Percentiles rank a stretch among this genome's conserved stretches.
These are phyloP conservation scores for Gamarada debralockiae DNA, from an alignment of 495 filamentous ascomycete genomes.

Conservation along the genomic window DNA sequence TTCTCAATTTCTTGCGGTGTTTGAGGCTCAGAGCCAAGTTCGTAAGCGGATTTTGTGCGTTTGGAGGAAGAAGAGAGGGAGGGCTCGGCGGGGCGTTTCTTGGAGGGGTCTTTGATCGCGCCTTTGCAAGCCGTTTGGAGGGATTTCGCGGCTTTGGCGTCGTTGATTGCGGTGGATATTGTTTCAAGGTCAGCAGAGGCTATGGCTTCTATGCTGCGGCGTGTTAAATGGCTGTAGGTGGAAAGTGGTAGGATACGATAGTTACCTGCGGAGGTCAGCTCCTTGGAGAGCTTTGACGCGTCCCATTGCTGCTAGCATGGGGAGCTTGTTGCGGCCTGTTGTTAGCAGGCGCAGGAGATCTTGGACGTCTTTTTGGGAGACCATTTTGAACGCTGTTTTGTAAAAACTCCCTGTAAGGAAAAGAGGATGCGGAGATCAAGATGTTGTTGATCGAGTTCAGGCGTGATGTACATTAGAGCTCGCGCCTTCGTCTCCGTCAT, in stretches of 20 bases:
- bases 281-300: conserved; percentile 65
- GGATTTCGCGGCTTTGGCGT: conserved; percentile 67
- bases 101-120: conserved; percentile 36
- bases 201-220: conserved; percentile 53
- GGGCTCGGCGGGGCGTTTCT: conserved; percentile 30
- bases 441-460: background rate
- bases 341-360: conserved; percentile 74
- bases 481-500: background rate
- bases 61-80: conserved; percentile 34
- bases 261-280: conserved; percentile 58
- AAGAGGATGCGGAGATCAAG: too few relatives aligned
- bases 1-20: conserved; percentile 62
- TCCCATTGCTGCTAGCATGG: conserved; percentile 64
- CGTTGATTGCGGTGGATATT: conserved; percentile 57
- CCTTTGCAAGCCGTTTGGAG: conserved; percentile 69
- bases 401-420: too few relatives aligned
- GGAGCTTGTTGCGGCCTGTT: conserved; percentile 67
- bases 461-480: background rate
- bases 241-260: background rate
- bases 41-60: conserved; percentile 37
- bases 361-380: conserved; percentile 57
- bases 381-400: conserved; percentile 29
- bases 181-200: conserved; percentile 51
- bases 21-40: conserved; percentile 33
- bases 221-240: background rate